Percentiles rank a stretch among this genome's conserved stretches.
Conservation (phyloP, 2,329 filamentous ascomycete species). For the Cryphonectria nitschkei region DNA sequence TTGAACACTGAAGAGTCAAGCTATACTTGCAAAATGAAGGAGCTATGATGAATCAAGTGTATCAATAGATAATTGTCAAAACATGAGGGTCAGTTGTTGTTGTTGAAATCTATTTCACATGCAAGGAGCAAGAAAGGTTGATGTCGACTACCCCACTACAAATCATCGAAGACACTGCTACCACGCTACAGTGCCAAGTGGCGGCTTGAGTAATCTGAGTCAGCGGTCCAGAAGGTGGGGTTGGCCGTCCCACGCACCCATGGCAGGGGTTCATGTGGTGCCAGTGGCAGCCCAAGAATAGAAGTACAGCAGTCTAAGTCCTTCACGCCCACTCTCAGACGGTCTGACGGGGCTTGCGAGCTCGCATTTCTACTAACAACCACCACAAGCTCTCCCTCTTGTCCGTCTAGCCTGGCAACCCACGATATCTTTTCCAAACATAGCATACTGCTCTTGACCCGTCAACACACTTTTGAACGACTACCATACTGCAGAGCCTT, state of each 20-base stretch:
- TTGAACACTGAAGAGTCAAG: background rate
- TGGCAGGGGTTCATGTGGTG: constrained; percentile 7
- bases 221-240: background rate
- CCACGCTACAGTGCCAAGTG: background rate
- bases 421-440: background rate
- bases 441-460: background rate
- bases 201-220: background rate
- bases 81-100: background rate
- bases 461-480: background rate
- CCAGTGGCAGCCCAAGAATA: constrained; percentile 29
- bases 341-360: background rate
- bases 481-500: background rate
- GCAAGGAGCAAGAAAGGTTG: background rate
- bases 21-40: too few relatives aligned
- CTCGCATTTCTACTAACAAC: constrained; percentile 11
- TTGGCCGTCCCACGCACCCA: background rate
- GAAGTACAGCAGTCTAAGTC: constrained; percentile 24
- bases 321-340: background rate
- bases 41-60: background rate
- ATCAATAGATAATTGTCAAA: background rate
- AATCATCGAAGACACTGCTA: background rate
- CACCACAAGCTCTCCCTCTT: background rate
- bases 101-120: background rate
- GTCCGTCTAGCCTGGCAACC: background rate
- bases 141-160: background rate